Percentiles rank a stretch among this genome's conserved stretches.
phyloP scores from a whole-genome alignment of 164 flowering plant genomes.

The Stephania japonica region DNA sequence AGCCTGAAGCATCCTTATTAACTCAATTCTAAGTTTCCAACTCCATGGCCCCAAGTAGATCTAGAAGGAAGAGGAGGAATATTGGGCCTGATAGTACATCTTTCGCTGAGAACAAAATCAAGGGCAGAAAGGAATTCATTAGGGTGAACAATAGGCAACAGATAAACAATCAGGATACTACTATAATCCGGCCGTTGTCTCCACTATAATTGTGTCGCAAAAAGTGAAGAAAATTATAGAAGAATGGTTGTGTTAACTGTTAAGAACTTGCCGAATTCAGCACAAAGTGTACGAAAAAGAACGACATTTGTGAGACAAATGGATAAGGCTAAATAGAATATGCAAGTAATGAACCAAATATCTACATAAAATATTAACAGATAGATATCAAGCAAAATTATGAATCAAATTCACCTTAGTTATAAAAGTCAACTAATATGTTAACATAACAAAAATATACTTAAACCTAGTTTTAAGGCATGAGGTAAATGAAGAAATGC shows the following conservation, averaged over 20 bases:
- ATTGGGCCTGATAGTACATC: not conserved
- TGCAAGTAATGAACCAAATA: not conserved
- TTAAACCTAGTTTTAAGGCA: too few species aligned
- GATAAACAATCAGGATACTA: not conserved
- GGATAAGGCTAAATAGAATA: not conserved
- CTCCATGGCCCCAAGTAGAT: not conserved
- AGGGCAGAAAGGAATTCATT: not conserved
- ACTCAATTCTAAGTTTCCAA: too few species aligned
- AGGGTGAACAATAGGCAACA: not conserved
- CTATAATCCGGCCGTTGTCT: not conserved
- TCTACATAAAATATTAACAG: not conserved
- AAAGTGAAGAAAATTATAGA: not conserved
- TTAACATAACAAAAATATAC: not conserved
- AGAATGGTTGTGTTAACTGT: not conserved
- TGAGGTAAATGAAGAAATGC: not conserved
- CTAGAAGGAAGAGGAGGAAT: not conserved
- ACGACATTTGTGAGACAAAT: not conserved
- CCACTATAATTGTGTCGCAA: not conserved
- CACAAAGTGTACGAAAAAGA: not conserved
- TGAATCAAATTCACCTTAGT: not conserved
- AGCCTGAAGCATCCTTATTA: too few species aligned
- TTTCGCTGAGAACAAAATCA: not conserved
- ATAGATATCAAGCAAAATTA: not conserved
- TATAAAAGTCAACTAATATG: too few species aligned
- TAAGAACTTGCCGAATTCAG: not conserved